phyloP scores from a whole-genome alignment of 2,329 filamentous ascomycete genomes.

The Didymella segeticola region DNA sequence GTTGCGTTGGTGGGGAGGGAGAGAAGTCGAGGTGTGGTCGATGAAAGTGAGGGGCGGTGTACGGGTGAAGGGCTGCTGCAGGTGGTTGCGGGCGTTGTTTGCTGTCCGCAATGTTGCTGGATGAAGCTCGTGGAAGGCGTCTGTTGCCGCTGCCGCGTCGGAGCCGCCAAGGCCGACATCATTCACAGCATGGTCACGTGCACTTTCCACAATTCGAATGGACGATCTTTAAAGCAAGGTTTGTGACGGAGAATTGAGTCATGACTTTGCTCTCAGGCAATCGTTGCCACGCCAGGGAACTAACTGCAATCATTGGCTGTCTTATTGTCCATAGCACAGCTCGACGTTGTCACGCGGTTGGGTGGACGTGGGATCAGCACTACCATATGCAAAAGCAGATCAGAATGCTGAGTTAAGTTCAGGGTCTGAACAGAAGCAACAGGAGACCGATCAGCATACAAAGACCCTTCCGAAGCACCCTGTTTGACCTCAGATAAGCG shows the following conservation, averaged over 20 bases:
- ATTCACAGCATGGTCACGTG: constrained; percentile 3
- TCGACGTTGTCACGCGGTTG: not conserved
- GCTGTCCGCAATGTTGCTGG: constrained; percentile 33
- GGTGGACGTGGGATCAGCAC: not conserved
- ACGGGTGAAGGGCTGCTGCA: too few relatives aligned
- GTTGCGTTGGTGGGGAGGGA: not conserved
- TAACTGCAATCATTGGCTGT: too few relatives aligned
- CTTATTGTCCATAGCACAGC: too few relatives aligned
- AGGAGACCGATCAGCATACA: not conserved
- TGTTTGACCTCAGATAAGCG: not conserved
- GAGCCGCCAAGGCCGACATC: constrained; percentile 29
- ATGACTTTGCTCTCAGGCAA: too few relatives aligned
- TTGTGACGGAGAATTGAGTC: not conserved
- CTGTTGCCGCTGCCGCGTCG: constrained; percentile 29
- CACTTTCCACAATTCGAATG: not conserved
- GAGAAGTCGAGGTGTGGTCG: not conserved
- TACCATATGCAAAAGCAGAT: not conserved
- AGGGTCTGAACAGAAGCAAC: not conserved
- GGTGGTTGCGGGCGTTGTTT: constrained; percentile 16
- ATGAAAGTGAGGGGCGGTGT: not conserved
- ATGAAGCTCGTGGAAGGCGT: constrained; percentile 37
- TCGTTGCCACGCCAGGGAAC: too few relatives aligned
- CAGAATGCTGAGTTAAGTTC: not conserved
- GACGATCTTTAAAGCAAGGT: not conserved
- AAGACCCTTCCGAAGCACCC: not conserved